Conservation (phyloP, 176 grass and related monocot species). For the Thinopyrum elongatum region DNA sequence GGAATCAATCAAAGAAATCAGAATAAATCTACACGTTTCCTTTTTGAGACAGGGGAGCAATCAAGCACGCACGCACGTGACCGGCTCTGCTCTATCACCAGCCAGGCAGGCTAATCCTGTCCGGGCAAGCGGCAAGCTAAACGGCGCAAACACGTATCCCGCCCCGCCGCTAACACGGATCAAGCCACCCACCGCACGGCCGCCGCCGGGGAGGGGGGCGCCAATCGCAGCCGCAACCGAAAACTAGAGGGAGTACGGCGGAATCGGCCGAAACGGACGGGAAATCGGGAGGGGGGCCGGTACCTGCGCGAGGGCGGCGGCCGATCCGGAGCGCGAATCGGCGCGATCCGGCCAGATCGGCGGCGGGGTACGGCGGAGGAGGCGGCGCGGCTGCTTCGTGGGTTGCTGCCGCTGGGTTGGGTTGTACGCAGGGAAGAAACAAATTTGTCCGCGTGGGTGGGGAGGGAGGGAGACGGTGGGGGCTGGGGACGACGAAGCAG, state of each 20-base stretch:
- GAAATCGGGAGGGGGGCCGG: neutral
- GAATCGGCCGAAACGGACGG: neutral
- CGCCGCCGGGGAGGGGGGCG: too few species aligned
- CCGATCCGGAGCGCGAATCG: slow-evolving; percentile 10
- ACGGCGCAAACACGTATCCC: neutral
- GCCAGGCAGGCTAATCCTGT: neutral
- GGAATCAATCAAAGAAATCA: neutral
- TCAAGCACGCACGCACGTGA: neutral
- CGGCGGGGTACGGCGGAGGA: neutral
- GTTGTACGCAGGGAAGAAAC: neutral
- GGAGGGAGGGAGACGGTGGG: neutral
- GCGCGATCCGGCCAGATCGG: neutral
- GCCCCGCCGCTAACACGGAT: neutral
- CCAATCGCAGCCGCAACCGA: neutral
- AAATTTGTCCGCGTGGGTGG: slow-evolving; percentile 8
- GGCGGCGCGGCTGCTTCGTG: neutral
- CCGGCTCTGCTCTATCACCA: neutral
- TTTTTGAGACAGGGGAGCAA: neutral
- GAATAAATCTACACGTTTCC: neutral
- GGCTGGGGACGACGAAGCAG: neutral
- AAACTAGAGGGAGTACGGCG: neutral
- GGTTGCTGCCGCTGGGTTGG: neutral
- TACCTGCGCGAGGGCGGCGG: neutral
- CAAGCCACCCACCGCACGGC: neutral
- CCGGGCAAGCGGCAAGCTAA: neutral